Conservation (phyloP, 2,329 filamentous ascomycete species). For the Diaporthe sp. region DNA sequence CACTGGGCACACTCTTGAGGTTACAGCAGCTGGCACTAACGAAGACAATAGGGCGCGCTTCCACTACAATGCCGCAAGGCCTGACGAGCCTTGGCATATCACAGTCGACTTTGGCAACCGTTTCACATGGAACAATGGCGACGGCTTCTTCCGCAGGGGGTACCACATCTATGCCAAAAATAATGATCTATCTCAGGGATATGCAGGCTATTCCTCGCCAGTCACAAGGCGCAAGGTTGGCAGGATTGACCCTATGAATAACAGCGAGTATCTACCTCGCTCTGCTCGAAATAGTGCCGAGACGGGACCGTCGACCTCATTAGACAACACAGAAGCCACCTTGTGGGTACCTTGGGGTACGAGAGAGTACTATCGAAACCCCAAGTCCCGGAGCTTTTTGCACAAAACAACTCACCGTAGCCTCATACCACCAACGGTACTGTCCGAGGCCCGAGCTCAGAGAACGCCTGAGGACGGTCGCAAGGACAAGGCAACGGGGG, state of each 20-base stretch:
- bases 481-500: background rate
- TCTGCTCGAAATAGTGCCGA: background rate
- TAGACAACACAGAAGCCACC: background rate
- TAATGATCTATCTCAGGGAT: background rate
- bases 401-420: background rate
- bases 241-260: background rate
- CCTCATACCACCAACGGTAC: background rate
- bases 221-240: background rate
- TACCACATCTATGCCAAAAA: slow-evolving; percentile 7
- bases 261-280: background rate
- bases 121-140: background rate
- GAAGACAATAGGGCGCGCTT: background rate
- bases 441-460: background rate
- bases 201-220: background rate
- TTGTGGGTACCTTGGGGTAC: background rate
- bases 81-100: slow-evolving; percentile 6
- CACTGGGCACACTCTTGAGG: background rate
- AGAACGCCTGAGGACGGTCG: background rate
- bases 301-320: background rate
- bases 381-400: background rate
- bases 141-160: background rate
- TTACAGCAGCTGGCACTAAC: background rate
- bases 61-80: background rate
- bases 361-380: background rate
- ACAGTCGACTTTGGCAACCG: background rate